Evolutionary conservation across 495 filamentous ascomycete genomes (phyloP).

Genomic region (Pyronema domesticum): DNA sequence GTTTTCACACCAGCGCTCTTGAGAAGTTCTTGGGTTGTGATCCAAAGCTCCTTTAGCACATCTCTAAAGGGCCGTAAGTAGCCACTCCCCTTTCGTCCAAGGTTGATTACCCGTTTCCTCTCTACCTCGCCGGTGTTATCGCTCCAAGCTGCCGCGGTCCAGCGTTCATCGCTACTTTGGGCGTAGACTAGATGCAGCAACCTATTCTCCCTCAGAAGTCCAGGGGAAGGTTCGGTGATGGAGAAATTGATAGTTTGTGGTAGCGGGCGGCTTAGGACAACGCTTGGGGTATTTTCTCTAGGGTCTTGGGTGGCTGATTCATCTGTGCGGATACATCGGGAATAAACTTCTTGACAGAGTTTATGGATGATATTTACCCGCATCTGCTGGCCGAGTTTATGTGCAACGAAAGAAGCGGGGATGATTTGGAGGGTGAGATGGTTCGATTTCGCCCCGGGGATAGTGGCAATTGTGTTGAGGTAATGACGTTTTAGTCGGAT

Average conservation of each 20-base stretch:
- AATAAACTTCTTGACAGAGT: constrained; percentile 72
- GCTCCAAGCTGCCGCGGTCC: constrained; percentile 85
- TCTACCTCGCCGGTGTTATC: constrained; percentile 66
- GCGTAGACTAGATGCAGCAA: constrained; percentile 79
- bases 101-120: constrained; percentile 46
- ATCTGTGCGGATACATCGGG: constrained; percentile 51
- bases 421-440: constrained; percentile 74
- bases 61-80: constrained; percentile 40
- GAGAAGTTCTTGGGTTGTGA: constrained; percentile 60
- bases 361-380: not conserved
- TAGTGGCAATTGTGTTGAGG: constrained; percentile 34
- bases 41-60: constrained; percentile 67
- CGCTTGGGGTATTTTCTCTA: constrained; percentile 41
- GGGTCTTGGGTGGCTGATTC: constrained; percentile 11
- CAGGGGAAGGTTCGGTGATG: constrained; percentile 47
- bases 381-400: constrained; percentile 32
- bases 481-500: constrained; percentile 58
- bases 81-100: constrained; percentile 44
- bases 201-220: constrained; percentile 64
- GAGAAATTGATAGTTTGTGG: constrained; percentile 67
- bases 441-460: constrained; percentile 33
- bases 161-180: constrained; percentile 61
- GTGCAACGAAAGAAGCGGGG: constrained; percentile 51
- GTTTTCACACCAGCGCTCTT: constrained; percentile 53
- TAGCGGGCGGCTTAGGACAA: constrained; percentile 54